These are phyloP conservation scores for Ustilago bromivora DNA, from an alignment of 1,284 basidiomycete genomes.

Conservation along the genomic window DNA sequence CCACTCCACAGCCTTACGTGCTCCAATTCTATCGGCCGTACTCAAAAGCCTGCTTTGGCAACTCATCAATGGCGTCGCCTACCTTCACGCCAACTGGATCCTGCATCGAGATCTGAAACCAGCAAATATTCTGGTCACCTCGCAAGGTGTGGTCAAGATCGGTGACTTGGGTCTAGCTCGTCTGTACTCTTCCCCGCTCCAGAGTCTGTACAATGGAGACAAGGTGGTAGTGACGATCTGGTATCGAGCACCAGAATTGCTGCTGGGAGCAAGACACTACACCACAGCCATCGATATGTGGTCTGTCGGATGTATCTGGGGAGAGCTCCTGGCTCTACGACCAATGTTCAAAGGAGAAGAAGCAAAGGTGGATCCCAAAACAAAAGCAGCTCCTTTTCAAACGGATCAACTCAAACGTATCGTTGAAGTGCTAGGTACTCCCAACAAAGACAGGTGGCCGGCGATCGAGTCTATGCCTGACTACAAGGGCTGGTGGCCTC, in stretches of 20 bases:
- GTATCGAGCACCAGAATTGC: conserved; percentile 95
- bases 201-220: conserved; percentile 82
- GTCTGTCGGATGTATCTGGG: conserved; percentile 97
- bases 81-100: conserved; percentile 94
- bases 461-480: conserved; percentile 83
- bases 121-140: conserved; percentile 96
- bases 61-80: conserved; percentile 92
- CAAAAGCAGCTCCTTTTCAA: conserved; percentile 65
- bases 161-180: conserved; percentile 95
- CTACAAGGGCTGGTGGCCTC: conserved; percentile 77
- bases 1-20: conserved; percentile 87
- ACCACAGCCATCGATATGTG: conserved; percentile 98
- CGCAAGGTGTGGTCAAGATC: conserved; percentile 91
- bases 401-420: conserved; percentile 91
- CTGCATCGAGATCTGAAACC: conserved; percentile 98
- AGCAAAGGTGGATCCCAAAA: conserved; percentile 82
- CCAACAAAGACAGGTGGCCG: conserved; percentile 87
- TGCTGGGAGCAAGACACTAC: conserved; percentile 95
- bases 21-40: conserved; percentile 79
- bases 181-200: conserved; percentile 84
- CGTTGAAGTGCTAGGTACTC: conserved; percentile 91
- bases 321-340: conserved; percentile 88
- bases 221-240: conserved; percentile 99
- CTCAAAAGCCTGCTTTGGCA: conserved; percentile 95
- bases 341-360: conserved; percentile 99